phyloP scores from a whole-genome alignment of 2,329 filamentous ascomycete species.

The Penicillium nordicum region DNA sequence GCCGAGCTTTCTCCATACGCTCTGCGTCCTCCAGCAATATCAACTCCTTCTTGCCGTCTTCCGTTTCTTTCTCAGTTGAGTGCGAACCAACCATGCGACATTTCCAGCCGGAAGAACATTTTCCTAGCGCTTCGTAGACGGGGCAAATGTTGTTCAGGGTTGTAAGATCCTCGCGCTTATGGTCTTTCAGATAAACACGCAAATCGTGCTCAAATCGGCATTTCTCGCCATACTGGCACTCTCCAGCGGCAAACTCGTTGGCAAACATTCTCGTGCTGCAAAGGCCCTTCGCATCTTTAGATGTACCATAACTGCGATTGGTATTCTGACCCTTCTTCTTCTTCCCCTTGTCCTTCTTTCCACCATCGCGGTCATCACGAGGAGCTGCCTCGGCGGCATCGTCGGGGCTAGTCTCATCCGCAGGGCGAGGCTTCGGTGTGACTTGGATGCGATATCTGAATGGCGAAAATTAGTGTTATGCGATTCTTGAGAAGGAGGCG shows the following conservation, averaged over 20 bases:
- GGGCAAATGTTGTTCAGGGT: slow-evolving; percentile 78
- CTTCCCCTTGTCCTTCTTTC: slow-evolving; percentile 38
- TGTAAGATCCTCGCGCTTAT: slow-evolving; percentile 74
- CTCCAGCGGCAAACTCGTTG: slow-evolving; percentile 74
- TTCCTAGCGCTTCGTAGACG: slow-evolving; percentile 71
- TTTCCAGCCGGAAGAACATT: slow-evolving; percentile 84
- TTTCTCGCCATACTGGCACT: slow-evolving; percentile 73
- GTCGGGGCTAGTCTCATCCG: slow-evolving; percentile 45
- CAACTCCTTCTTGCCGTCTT: slow-evolving; percentile 80
- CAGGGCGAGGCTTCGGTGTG: slow-evolving; percentile 15
- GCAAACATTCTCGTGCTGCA: slow-evolving; percentile 70
- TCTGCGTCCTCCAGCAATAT: slow-evolving; percentile 61
- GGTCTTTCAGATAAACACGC: slow-evolving; percentile 76
- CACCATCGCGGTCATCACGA: slow-evolving; percentile 40
- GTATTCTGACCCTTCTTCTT: slow-evolving; percentile 78
- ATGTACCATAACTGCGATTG: slow-evolving; percentile 74
- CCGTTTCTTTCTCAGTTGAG: slow-evolving; percentile 71
- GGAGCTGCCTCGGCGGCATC: slow-evolving; percentile 59
- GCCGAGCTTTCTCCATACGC: slow-evolving; percentile 42
- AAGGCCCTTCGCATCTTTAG: slow-evolving; percentile 70
- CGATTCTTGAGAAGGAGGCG: not conserved
- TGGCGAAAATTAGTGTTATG: not conserved
- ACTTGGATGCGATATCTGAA: slow-evolving; percentile 30
- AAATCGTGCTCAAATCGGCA: slow-evolving; percentile 84
- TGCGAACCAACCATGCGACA: slow-evolving; percentile 88